Conservation (phyloP, 352 stramenopile genomes). For the Phytopythium montanum region DNA sequence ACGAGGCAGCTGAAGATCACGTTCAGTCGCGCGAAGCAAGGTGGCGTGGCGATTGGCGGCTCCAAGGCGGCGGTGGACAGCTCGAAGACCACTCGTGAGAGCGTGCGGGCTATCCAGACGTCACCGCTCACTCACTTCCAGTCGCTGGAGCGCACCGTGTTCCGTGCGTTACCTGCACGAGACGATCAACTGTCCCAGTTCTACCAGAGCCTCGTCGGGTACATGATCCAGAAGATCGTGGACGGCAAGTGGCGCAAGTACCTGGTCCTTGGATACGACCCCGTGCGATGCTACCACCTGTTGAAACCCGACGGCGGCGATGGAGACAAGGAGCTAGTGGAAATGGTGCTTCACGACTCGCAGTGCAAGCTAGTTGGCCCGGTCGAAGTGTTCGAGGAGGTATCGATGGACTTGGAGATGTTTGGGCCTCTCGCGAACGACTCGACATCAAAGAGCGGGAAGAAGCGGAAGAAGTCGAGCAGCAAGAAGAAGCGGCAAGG, state of each 20-base stretch:
- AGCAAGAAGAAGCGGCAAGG: constrained; percentile 52
- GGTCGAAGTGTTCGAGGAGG: constrained; percentile 45
- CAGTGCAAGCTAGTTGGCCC: constrained; percentile 56
- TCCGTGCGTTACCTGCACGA: constrained; percentile 49
- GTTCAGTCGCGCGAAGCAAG: constrained; percentile 17
- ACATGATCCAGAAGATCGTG: constrained; percentile 67
- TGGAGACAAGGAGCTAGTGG: constrained; percentile 34
- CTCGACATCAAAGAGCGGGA: constrained; percentile 24
- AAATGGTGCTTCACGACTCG: constrained; percentile 77
- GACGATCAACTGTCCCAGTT: constrained; percentile 48
- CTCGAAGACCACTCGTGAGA: background rate
- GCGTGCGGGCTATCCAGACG: constrained; percentile 40
- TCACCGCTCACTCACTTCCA: constrained; percentile 82
- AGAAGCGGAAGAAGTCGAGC: constrained; percentile 53
- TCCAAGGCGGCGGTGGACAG: background rate
- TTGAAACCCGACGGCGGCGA: constrained; percentile 43
- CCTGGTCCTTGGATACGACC: constrained; percentile 65
- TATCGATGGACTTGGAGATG: constrained; percentile 39
- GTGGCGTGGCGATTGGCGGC: background rate
- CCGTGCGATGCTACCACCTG: constrained; percentile 48
- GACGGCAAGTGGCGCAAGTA: constrained; percentile 84
- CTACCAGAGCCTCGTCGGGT: constrained; percentile 66
- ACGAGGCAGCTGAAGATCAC: constrained; percentile 68
- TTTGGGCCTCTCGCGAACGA: constrained; percentile 36
- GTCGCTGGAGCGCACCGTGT: constrained; percentile 81